Evolutionary conservation across 139 green algal species (phyloP), one percentile per base, ranked within the genome.

Genomic region (Pleodorina starrii): DNA sequence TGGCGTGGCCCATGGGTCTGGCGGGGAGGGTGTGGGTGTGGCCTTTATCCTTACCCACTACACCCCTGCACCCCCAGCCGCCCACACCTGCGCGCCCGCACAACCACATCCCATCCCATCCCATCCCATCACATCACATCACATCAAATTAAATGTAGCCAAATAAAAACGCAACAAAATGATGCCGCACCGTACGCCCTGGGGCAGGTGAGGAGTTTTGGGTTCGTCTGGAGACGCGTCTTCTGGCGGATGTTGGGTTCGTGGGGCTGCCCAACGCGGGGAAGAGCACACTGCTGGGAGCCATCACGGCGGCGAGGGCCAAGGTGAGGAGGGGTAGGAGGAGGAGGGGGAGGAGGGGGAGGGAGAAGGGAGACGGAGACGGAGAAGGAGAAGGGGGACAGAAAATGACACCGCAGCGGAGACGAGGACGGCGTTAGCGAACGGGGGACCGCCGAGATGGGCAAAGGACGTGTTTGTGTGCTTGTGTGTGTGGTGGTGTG

Each of bases 241-340:
- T 93, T 32, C 83, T 96, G 35, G 94, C 94, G 36, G 94, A 96
- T 38, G 85, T 96, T 32, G 95, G 90, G 23, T 84, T 97, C 29
- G 95, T 97, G 69, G 94, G 46, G 68, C 86, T 93, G 42, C 95
- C 95, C 29, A 97, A 97, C 79, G 95, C 91, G 0, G 95, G 95
- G 69, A 97, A 97, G 85, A 96, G 94, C 92, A 95, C 92, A 0
- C 91, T 97, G 71, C 92, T 97, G 27, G 32, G 69, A 4, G 92
- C 93, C 1, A 81, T 97, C 4, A 95, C 93, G 1, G 89, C 73
- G 21, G 95, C 95, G 3, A 71, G 84, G 0, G 93, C 94, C 36
- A 90, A 94, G 93, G 94, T 96, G n/a, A n/a, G n/a, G n/a, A n/a
- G n/a, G n/a, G n/a, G n/a, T n/a, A n/a, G n/a, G n/a, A 69, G 12